Evolutionary conservation across 2,329 filamentous ascomycete genomes (phyloP).

Genomic region (Aspergillus udagawae): DNA sequence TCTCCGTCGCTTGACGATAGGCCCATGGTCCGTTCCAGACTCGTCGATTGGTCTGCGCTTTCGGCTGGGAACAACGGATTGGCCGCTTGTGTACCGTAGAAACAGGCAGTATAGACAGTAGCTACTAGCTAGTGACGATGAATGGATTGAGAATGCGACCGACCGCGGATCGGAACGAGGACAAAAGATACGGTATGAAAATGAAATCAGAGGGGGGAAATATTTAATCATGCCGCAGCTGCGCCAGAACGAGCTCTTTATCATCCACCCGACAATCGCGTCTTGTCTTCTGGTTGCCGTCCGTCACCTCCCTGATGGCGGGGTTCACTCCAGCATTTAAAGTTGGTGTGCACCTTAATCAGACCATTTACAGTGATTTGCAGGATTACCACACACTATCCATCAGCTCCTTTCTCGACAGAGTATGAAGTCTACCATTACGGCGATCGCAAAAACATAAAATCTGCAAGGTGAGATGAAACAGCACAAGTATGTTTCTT

Average conservation of each 20-base stretch:
- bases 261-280: not conserved
- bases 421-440: not conserved
- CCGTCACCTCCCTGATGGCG: not conserved
- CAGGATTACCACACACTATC: not conserved
- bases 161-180: not conserved
- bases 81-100: not conserved
- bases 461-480: not conserved
- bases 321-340: not conserved
- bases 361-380: not conserved
- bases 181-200: not conserved
- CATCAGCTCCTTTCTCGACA: not conserved
- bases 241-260: not conserved
- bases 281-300: not conserved
- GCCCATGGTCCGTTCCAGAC: slow-evolving; percentile 11
- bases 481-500: not conserved
- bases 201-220: not conserved
- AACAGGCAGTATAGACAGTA: not conserved
- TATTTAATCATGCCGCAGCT: not conserved
- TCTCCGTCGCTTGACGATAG: slow-evolving; percentile 16
- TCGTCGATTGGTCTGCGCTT: not conserved
- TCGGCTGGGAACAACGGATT: not conserved
- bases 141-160: not conserved
- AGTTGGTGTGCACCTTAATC: not conserved
- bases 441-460: not conserved
- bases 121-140: not conserved